Percentiles rank a stretch among this genome's conserved stretches.
Conservation (phyloP, 208 protist genomes). For the Leishmania arabica region DNA sequence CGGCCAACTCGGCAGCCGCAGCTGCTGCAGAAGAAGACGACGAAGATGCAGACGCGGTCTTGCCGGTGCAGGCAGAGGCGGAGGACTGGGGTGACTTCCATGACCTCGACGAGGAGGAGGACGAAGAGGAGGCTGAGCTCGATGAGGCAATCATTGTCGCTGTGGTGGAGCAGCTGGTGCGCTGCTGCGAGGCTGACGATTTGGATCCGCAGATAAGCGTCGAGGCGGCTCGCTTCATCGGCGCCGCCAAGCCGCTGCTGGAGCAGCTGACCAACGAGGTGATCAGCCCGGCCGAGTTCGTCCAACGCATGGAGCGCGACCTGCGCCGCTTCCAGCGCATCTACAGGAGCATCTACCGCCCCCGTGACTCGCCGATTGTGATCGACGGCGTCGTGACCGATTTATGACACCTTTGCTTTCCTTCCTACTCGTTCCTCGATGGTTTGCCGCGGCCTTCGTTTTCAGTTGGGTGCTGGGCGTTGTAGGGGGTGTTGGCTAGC, state of each 20-base stretch:
- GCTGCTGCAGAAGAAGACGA: conserved; percentile 34
- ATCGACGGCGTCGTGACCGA: conserved; percentile 84
- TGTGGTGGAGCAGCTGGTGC: conserved; percentile 68
- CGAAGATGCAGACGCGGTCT: conserved; percentile 7
- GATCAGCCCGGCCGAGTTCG: conserved; percentile 40
- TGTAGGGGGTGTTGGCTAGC: background rate
- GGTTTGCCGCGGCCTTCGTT: background rate
- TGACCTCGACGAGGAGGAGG: conserved; percentile 55
- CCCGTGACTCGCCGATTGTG: conserved; percentile 64
- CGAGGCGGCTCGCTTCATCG: conserved; percentile 43
- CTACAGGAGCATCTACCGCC: conserved; percentile 54
- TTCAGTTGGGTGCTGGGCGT: background rate
- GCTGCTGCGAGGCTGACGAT: conserved; percentile 71
- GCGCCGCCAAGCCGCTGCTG: conserved; percentile 46
- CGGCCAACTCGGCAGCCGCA: conserved; percentile 6
- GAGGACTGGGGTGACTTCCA: conserved; percentile 26
- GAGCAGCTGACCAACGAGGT: conserved; percentile 24
- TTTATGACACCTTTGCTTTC: conserved; percentile 25
- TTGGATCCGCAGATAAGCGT: conserved; percentile 46
- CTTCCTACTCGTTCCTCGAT: background rate
- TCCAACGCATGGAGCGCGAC: conserved; percentile 48
- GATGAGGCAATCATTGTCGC: conserved; percentile 68
- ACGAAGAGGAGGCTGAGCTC: conserved; percentile 68
- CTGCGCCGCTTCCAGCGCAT: conserved; percentile 57
- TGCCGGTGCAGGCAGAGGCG: background rate